Base-by-base conservation (phyloP, 352 stramenopile genomes). In the Phytophthora podocarpi region DNA sequence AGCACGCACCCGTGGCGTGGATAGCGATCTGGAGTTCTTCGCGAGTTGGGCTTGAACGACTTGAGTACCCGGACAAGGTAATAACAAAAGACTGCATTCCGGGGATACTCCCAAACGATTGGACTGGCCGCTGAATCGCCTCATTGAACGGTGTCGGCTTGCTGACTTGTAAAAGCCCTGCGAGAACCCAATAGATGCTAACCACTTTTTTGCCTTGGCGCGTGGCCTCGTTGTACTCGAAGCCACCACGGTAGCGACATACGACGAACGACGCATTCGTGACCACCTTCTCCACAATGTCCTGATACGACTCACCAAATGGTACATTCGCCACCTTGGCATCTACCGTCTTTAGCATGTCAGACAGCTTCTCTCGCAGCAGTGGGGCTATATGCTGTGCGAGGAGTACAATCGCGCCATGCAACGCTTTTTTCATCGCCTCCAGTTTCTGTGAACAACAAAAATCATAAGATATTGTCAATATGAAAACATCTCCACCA, bases 1-100 rank as follows among this genome's bases (percentile, higher is more conserved):
- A 87, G 47, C 87, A 96, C 11, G 87, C 84, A n/a, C 87, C 87
- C 3, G 85, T 90, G 12, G 82, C 76, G 31, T 90, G 84, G 46
- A 96, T 91, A 30, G 87, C 82, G 35, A 92, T 88, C 48, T 95
- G 87, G 10, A 96, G 72, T 39, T 94, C 83, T 59, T 96, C 86
- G 20, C 87, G 80, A 42, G 76, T 91, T 36, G 87, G 87, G 6
- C 51, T 75, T 51, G 87, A 92, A 18, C 80, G 79, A 30, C 76
- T 92, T 27, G 72, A 94, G 58, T 90, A 96, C 0, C 85, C 87
- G 1, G 87, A 96, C 11, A 96, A 71, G 10, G 87, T 96, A 50
- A 96, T 77, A 11, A 96, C 79, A 27, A 94, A 89, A 26, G 46
- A 76, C 27, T 91, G 78, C 87, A 96, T 96, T 27, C 82, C 82